Conservation (phyloP, 768 basidiomycete species). For the Tulasnella calospora region DNA sequence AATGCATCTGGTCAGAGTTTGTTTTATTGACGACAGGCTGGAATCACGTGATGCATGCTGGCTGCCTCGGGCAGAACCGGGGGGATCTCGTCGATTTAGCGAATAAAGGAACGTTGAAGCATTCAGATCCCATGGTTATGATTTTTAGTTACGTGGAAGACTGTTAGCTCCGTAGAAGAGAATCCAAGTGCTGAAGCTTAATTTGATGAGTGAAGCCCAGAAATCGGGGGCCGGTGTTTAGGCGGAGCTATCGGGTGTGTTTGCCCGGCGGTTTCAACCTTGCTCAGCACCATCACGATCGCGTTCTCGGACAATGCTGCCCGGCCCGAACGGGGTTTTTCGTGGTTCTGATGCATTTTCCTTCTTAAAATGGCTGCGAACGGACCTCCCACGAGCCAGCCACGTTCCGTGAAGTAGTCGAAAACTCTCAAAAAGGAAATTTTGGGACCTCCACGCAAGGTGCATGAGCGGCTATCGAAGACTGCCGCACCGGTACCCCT, state of each 20-base stretch:
- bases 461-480: no score
- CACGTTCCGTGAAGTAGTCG: neutral
- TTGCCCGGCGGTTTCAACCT: neutral
- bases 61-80: constrained; percentile 54
- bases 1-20: no score
- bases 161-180: neutral
- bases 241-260: neutral
- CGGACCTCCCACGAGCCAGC: neutral
- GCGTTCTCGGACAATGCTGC: neutral
- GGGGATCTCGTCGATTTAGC: constrained; percentile 75
- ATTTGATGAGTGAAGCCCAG: neutral
- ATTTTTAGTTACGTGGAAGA: constrained; percentile 53
- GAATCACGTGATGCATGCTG: no score
- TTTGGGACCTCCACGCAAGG: neutral
- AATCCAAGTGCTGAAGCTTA: neutral
- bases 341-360: neutral
- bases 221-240: no score
- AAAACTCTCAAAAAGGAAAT: neutral
- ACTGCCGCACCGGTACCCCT: neutral
- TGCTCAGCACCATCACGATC: neutral
- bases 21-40: no score
- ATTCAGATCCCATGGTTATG: constrained; percentile 83
- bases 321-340: no score
- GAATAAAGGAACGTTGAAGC: constrained; percentile 57
- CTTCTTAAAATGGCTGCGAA: neutral